Evolutionary conservation across 306 rosid species (phyloP).

Genomic region (peach (Prunus persica)): Prunus_persica_NCBIv2 NC_034009.1:42328001-42328500

Average conservation of each 20-base stretch:
- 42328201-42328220: slow-evolving; percentile 18
- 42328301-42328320: background rate
- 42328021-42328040: slow-evolving; percentile 7
- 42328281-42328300: background rate
- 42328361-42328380: too few relatives aligned
- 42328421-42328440: too few relatives aligned
- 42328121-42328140: slow-evolving; percentile 76
- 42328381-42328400: too few relatives aligned
- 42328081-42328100: slow-evolving; percentile 52
- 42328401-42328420: too few relatives aligned
- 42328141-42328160: slow-evolving; percentile 34
- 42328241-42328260: slow-evolving; percentile 46
- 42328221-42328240: slow-evolving; percentile 24
- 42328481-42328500: too few relatives aligned
- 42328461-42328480: too few relatives aligned
- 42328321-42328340: too few relatives aligned
- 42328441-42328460: too few relatives aligned
- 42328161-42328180: slow-evolving; percentile 30
- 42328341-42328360: background rate
- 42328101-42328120: slow-evolving; percentile 59
- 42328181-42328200: slow-evolving; percentile 9
- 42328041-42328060: slow-evolving; percentile 17
- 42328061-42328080: slow-evolving; percentile 4
- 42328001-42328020: slow-evolving; percentile 11
- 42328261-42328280: slow-evolving; percentile 42